Conservation (phyloP, 805 yeast species). For the Ogataea kodamae region DNA sequence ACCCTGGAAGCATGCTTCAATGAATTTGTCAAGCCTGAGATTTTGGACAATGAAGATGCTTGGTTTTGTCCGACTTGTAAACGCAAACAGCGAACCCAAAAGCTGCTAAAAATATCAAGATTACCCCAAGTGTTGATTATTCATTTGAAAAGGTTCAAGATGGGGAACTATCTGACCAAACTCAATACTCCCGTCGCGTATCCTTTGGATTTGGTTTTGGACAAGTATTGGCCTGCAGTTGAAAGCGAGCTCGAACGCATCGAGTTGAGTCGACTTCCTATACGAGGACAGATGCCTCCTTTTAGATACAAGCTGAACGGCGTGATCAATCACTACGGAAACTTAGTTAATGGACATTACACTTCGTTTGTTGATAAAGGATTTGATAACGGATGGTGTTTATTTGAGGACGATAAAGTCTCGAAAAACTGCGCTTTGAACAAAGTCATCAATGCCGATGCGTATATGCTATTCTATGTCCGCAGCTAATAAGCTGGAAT, state of each 20-base stretch:
- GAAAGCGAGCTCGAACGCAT: constrained; percentile 41
- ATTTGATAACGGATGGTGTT: constrained; percentile 62
- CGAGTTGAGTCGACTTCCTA: constrained; percentile 49
- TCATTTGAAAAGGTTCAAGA: constrained; percentile 78
- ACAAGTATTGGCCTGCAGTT: constrained; percentile 66
- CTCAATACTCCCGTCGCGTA: constrained; percentile 64
- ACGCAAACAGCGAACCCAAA: constrained; percentile 57
- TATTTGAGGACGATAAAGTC: constrained; percentile 78
- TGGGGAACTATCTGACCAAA: constrained; percentile 49
- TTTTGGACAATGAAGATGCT: constrained; percentile 70
- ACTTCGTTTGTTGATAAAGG: constrained; percentile 75
- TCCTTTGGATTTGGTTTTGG: constrained; percentile 55
- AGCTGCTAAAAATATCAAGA: constrained; percentile 68
- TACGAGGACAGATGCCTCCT: constrained; percentile 74
- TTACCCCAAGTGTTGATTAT: constrained; percentile 77
- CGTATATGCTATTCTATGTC: constrained; percentile 78
- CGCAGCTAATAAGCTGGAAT: constrained; percentile 35
- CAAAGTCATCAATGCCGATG: constrained; percentile 66
- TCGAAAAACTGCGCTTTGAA: constrained; percentile 45
- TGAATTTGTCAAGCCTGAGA: constrained; percentile 71
- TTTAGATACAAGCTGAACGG: constrained; percentile 74
- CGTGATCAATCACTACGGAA: constrained; percentile 82
- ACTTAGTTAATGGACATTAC: constrained; percentile 83
- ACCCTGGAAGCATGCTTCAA: constrained; percentile 64
- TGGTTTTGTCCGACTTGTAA: constrained; percentile 85